Evolutionary conservation across 352 stramenopile species (phyloP).

Genomic region (Saprolegnia parasitica): DNA sequence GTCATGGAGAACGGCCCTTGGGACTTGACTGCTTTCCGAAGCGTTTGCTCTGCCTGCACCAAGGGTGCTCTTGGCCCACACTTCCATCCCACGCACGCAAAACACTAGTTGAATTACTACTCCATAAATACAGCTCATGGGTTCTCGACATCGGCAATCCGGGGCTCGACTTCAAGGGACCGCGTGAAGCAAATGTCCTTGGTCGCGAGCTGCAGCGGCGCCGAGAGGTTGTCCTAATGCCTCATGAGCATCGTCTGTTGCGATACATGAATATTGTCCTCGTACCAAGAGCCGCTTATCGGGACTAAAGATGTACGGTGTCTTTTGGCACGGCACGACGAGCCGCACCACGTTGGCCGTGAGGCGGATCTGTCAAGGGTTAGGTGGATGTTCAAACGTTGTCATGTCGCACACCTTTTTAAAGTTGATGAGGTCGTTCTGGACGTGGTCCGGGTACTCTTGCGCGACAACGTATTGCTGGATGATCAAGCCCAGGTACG

Average conservation of each 20-base stretch:
- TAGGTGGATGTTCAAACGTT: neutral
- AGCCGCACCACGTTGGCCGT: slow-evolving; percentile 54
- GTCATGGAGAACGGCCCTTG: too few species aligned
- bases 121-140: slow-evolving; percentile 8
- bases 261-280: neutral
- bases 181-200: slow-evolving; percentile 72
- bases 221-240: slow-evolving; percentile 67
- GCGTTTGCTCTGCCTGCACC: too few species aligned
- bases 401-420: slow-evolving; percentile 57
- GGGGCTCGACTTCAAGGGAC: slow-evolving; percentile 77
- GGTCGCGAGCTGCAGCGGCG: slow-evolving; percentile 52
- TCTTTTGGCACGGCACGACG: slow-evolving; percentile 63
- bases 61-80: too few species aligned
- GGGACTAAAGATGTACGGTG: slow-evolving; percentile 69
- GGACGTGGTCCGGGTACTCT: slow-evolving; percentile 72
- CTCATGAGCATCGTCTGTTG: neutral
- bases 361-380: slow-evolving; percentile 47
- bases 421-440: slow-evolving; percentile 80
- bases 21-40: too few species aligned
- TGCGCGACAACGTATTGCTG: slow-evolving; percentile 81
- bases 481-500: slow-evolving; percentile 81
- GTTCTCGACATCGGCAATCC: slow-evolving; percentile 39
- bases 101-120: neutral
- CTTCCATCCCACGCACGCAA: neutral
- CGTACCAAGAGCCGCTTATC: slow-evolving; percentile 79